Evolutionary conservation across 2,329 filamentous ascomycete species (phyloP).

Genomic region (Colletotrichum sp.): DNA sequence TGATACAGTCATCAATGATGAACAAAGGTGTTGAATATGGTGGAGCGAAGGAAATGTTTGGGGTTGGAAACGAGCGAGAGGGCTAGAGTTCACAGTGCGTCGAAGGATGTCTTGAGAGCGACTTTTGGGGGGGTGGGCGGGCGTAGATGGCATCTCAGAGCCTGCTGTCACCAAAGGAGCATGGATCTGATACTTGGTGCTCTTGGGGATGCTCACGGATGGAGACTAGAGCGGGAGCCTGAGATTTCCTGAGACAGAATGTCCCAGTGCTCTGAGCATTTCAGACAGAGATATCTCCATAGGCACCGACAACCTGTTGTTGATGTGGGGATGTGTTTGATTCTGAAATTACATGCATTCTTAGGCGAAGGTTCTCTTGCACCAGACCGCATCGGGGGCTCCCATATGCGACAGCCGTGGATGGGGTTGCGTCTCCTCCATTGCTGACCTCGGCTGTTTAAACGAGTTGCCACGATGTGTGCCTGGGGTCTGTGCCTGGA

Average conservation of each 20-base stretch:
- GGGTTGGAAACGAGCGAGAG: background rate
- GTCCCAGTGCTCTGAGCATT: background rate
- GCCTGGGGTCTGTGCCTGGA: background rate
- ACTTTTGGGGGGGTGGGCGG: background rate
- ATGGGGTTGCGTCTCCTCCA: background rate
- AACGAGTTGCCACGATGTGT: background rate
- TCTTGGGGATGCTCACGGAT: background rate
- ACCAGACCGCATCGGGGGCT: background rate
- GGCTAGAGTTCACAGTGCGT: background rate
- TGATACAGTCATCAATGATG: background rate
- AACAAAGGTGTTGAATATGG: background rate
- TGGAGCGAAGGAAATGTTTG: background rate
- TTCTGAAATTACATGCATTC: background rate
- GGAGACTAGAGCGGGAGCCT: background rate
- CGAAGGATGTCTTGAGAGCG: background rate
- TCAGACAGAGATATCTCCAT: background rate
- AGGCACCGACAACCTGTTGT: background rate
- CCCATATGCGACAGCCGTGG: background rate
- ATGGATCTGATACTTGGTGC: background rate
- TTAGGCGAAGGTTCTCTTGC: background rate
- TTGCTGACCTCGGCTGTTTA: background rate
- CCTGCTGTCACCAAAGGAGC: background rate
- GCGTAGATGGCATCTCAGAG: background rate
- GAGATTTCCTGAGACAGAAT: background rate
- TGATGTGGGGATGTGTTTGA: background rate